Evolutionary conservation across 2,329 filamentous ascomycete genomes (phyloP), one percentile per base, ranked within the genome.

Genomic region (Cylindrodendrum hubeiense): DNA sequence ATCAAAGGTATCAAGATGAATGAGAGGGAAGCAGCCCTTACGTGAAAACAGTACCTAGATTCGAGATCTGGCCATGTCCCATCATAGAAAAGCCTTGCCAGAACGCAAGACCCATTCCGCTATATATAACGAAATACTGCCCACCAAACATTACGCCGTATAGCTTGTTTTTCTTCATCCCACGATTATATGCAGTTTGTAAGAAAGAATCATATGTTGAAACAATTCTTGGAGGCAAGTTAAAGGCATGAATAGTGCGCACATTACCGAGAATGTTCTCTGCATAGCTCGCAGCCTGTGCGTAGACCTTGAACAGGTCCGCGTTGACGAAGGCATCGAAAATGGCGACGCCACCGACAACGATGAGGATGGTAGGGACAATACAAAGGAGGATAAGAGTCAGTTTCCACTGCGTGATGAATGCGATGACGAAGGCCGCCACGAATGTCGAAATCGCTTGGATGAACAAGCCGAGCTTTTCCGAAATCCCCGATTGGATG

Each of bases 51-150:
- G 73, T 71, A n/a, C 80, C 79, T 3, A 75, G 22, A 13, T 51
- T 17, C 17, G 26, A 8, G 24, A 62, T 44, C 51, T 56, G 43
- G 24, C 59, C 59, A 5, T 43, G 9, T 8, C 5, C 33, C 21
- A 51, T 26, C 73, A 82, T 77, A 19, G 67, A 66, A 46, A 81
- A 68, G 1, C 80, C 81, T 60, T 82, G 80, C 80, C 80, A 83
- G 57, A 82, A 83, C 10, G 78, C 77, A 5, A 83, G 72, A 3
- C 74, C 79, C 46, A 79, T 79, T 17, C 79, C 79, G 0, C 74
- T 65, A 33, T 79, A 81, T 46, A 81, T 78, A 59, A 80, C 72
- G 51, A 74, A 75, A 60, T 79, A 81, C 62, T 79, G 47, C 10
- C 24, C 39, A 6, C 50, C 49, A 37, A 54, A 55, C 37, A 61